Conservation (phyloP, 75 land plant species). For the Pseudotsuga menziesii region DNA sequence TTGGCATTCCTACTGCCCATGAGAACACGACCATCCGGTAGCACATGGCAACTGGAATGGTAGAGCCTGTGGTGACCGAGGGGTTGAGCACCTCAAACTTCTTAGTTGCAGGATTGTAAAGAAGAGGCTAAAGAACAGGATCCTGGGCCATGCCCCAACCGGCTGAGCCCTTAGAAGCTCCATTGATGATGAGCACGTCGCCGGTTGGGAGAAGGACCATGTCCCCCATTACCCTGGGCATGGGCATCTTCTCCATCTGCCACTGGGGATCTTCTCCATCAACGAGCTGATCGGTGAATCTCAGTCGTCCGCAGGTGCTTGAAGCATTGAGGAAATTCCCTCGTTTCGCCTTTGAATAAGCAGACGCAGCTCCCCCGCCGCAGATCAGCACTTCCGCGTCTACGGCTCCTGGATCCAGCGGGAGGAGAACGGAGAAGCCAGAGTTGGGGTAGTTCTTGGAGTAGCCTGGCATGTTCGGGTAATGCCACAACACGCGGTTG, state of each 20-base stretch:
- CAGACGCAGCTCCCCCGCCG: constrained; percentile 19
- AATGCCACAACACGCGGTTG: constrained; percentile 22
- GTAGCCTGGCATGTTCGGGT: constrained; percentile 29
- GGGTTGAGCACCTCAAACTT: constrained; percentile 19
- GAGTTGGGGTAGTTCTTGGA: constrained; percentile 53
- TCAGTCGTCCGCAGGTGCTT: too few species aligned
- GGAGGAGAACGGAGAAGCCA: constrained; percentile 40
- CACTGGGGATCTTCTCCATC: constrained; percentile 28
- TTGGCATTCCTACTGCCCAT: constrained; percentile 51
- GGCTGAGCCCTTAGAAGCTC: constrained; percentile 36
- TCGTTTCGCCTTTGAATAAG: constrained; percentile 4
- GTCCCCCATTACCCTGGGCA: constrained; percentile 36
- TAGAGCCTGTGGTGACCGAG: constrained; percentile 36
- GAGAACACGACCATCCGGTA: constrained; percentile 41
- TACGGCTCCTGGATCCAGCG: constrained; percentile 9
- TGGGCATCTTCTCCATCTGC: constrained; percentile 54
- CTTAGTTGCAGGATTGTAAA: constrained; percentile 22
- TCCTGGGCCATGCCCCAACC: constrained; percentile 43
- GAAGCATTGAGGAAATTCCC: constrained; percentile 13
- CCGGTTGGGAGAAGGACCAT: constrained; percentile 28
- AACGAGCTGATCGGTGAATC: too few species aligned
- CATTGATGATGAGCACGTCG: constrained; percentile 52
- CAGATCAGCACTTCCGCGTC: constrained; percentile 45
- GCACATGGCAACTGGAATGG: constrained; percentile 46
- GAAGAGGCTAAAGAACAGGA: constrained; percentile 30